Evolutionary conservation across 2,329 filamentous ascomycete genomes (phyloP), one percentile per base, ranked within the genome.

Genomic region (Apiospora phragmitis): DNA sequence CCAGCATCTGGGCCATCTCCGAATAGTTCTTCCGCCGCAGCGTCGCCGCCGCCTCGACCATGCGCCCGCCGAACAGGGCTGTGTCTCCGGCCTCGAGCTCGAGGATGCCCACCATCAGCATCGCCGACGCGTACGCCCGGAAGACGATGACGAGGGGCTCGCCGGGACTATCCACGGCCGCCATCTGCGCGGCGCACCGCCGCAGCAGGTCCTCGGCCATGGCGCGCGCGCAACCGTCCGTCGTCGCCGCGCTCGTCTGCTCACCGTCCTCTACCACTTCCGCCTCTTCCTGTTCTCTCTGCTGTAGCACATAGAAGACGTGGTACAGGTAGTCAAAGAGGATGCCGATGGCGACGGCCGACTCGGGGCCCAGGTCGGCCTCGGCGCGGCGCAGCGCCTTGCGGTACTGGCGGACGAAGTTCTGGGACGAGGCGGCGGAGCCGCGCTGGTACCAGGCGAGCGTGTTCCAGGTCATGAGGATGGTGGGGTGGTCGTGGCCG

Each of bases 381-480:
- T 62, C 55, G 55, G 55, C 55, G 18, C 21, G 32, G 8, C 21
- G 32, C 55, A 62, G 18, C 16, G 55, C 55, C 55, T 38, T 62
- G 55, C 55, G 55, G 55, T 62, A 62, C 32, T 62, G 55, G 32
- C 18, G 18, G 32, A 38, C 55, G 4, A 62, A 38, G 4, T 38
- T 62, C 29, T 59, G 35, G 51, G 16, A 18, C 51, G 51, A 59
- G 51, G 55, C 55, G 1, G 32, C 32, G 32, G 55, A 38, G 7
- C 51, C 55, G 32, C 55, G 55, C 32, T 62, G 55, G 55, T 62
- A 62, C 55, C 55, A 62, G 8, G 55, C 55, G 18, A 62, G 55
- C 18, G 55, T 62, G 55, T 62, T 62, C 55, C 55, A 62, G 32
- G 55, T 38, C 55, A 62, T 62, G 32, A 62, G 55, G 29, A 62